A percentile compares a stretch with the other conserved stretches of the same genome.
phyloP scores from a whole-genome alignment of 331 rosid genomes.

The Quercus phellos region DNA sequence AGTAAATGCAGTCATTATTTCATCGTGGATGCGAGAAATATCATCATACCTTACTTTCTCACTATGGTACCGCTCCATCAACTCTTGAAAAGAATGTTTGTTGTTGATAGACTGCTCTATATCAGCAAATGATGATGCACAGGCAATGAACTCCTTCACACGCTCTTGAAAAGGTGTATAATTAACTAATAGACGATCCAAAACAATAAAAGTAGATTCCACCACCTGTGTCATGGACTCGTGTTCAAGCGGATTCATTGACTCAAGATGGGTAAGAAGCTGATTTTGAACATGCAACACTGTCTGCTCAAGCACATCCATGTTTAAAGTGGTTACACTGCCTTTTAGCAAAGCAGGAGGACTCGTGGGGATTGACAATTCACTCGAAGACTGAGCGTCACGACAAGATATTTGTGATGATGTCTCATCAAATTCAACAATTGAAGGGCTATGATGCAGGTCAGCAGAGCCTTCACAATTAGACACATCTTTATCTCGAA shows the following conservation, averaged over 20 bases:
- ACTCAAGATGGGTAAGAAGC: conserved; percentile 34
- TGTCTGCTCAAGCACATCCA: conserved; percentile 17
- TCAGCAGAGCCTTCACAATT: not conserved
- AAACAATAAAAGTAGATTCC: conserved; percentile 10
- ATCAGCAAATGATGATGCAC: conserved; percentile 25
- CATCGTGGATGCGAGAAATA: conserved; percentile 2
- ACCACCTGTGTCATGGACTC: conserved; percentile 35
- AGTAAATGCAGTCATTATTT: conserved; percentile 17
- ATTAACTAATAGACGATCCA: conserved; percentile 20
- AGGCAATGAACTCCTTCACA: conserved; percentile 35
- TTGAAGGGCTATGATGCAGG: not conserved
- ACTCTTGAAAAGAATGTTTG: conserved; percentile 23
- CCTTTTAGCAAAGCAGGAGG: conserved; percentile 6
- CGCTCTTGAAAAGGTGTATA: conserved; percentile 27
- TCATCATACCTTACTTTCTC: conserved; percentile 23
- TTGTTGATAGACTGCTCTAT: conserved; percentile 18
- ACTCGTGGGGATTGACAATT: conserved; percentile 12
- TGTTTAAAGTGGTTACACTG: conserved; percentile 7
- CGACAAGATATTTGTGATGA: not conserved
- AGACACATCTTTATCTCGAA: not conserved
- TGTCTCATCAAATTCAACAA: conserved; percentile 9
- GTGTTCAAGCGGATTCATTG: conserved; percentile 20
- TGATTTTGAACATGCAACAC: conserved; percentile 6
- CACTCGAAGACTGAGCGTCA: conserved; percentile 1
- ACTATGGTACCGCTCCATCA: conserved; percentile 11